Percentiles rank a stretch among this genome's conserved stretches.
Evolutionary conservation across 23 red algal species (phyloP).

Genomic region (Agarophyton chilense): DNA sequence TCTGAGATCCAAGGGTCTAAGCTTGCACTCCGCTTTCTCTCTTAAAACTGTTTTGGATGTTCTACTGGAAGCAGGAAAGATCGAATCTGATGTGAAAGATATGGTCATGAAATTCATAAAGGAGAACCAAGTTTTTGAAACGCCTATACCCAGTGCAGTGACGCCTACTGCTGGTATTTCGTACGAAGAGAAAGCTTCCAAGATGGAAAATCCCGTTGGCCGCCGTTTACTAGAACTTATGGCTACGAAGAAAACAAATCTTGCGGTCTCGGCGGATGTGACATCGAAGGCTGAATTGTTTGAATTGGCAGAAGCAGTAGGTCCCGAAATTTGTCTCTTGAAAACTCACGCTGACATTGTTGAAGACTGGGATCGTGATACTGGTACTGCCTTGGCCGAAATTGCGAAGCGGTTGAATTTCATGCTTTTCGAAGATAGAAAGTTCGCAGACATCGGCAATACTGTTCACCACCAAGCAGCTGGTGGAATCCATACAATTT

Average conservation of each 20-base stretch:
- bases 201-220: constrained; percentile 45
- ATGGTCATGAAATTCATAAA: constrained; percentile 70
- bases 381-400: constrained; percentile 46
- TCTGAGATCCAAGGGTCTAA: constrained; percentile 54
- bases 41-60: constrained; percentile 56
- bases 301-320: constrained; percentile 72
- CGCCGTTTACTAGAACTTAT: constrained; percentile 74
- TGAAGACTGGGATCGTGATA: constrained; percentile 81
- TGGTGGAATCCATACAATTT: constrained; percentile 82
- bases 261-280: constrained; percentile 94
- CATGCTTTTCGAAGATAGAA: constrained; percentile 96
- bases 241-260: constrained; percentile 80
- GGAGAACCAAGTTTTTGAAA: constrained; percentile 53
- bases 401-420: constrained; percentile 80
- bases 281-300: constrained; percentile 74
- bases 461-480: constrained; percentile 76
- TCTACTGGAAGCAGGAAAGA: constrained; percentile 24
- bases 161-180: not conserved
- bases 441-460: constrained; percentile 98
- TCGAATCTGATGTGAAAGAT: constrained; percentile 42
- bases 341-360: constrained; percentile 97
- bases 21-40: constrained; percentile 70
- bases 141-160: not conserved
- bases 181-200: constrained; percentile 41
- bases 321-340: constrained; percentile 88